Conservation (phyloP, 2,329 filamentous ascomycete genomes). For the Colletotrichum sansevieriae region DNA sequence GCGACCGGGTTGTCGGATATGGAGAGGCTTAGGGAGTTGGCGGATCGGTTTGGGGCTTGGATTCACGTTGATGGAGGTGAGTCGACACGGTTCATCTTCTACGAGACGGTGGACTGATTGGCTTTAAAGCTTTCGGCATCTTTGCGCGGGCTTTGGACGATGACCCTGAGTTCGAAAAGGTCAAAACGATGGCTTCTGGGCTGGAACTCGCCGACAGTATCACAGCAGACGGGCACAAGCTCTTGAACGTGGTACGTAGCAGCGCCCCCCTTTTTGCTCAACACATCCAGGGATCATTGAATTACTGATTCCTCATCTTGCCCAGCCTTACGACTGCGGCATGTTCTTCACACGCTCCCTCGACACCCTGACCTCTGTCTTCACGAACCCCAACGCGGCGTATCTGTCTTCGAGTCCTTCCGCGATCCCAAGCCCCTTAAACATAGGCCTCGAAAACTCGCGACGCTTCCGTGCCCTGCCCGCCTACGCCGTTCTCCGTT, state of each 20-base stretch:
- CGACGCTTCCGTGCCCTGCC: conserved; percentile 92
- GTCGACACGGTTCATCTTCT: conserved; percentile 43
- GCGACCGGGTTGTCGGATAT: conserved; percentile 73
- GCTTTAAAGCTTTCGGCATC: conserved; percentile 79
- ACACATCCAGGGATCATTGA: not conserved
- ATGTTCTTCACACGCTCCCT: conserved; percentile 84
- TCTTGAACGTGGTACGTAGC: conserved; percentile 83
- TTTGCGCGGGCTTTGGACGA: conserved; percentile 77
- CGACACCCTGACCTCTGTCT: conserved; percentile 71
- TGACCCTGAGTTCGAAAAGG: conserved; percentile 65
- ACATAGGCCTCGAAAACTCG: conserved; percentile 92
- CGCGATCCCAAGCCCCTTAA: conserved; percentile 81
- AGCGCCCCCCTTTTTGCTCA: not conserved
- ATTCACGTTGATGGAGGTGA: conserved; percentile 86
- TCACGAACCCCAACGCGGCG: conserved; percentile 86
- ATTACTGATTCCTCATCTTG: not conserved
- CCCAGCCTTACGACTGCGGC: conserved; percentile 87
- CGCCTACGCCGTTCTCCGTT: conserved; percentile 83
- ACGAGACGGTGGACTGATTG: conserved; percentile 18
- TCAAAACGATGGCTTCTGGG: conserved; percentile 68
- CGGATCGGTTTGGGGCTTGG: conserved; percentile 83
- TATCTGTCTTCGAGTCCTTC: conserved; percentile 70
- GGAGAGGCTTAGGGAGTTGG: conserved; percentile 73
- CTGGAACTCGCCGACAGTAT: conserved; percentile 90
- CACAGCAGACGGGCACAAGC: conserved; percentile 87